These are phyloP conservation scores for Parastagonospora nodorum DNA, from an alignment of 2,329 filamentous ascomycete genomes.

Conservation along the genomic window DNA sequence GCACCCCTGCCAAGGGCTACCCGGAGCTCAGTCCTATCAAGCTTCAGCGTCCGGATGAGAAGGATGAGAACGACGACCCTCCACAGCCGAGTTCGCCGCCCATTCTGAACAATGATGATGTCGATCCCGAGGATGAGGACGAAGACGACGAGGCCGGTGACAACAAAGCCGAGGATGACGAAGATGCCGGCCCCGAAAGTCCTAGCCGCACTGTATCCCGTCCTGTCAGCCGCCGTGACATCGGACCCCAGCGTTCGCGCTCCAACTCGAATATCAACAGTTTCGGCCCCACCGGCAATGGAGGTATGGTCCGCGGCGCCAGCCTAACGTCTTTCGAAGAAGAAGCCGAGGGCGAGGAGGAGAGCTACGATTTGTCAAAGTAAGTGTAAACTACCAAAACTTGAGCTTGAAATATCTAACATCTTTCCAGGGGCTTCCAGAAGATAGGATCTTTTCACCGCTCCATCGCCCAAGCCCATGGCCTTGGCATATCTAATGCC, in stretches of 20 bases:
- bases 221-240: conserved; percentile 41
- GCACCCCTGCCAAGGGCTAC: conserved; percentile 64
- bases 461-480: conserved; percentile 39
- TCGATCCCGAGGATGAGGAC: conserved; percentile 37
- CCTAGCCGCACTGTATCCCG: conserved; percentile 42
- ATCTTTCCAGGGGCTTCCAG: conserved; percentile 51
- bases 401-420: conserved; percentile 17
- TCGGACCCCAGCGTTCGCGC: conserved; percentile 31
- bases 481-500: conserved; percentile 21
- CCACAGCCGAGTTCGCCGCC: conserved; percentile 43
- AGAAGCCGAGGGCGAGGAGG: conserved; percentile 51
- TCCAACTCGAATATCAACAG: conserved; percentile 40
- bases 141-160: conserved; percentile 11
- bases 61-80: conserved; percentile 37
- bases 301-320: conserved; percentile 43
- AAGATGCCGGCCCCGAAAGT: conserved; percentile 40
- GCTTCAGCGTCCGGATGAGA: conserved; percentile 36
- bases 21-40: conserved; percentile 45
- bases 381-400: conserved; percentile 34
- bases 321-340: conserved; percentile 44
- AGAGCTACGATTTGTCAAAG: conserved; percentile 57
- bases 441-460: conserved; percentile 55
- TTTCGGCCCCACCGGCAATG: conserved; percentile 26
- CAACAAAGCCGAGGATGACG: conserved; percentile 39
- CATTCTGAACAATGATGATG: conserved; percentile 31